Evolutionary conservation across 306 rosid genomes (phyloP).

Genomic region (Acacia melanoxylon): DNA sequence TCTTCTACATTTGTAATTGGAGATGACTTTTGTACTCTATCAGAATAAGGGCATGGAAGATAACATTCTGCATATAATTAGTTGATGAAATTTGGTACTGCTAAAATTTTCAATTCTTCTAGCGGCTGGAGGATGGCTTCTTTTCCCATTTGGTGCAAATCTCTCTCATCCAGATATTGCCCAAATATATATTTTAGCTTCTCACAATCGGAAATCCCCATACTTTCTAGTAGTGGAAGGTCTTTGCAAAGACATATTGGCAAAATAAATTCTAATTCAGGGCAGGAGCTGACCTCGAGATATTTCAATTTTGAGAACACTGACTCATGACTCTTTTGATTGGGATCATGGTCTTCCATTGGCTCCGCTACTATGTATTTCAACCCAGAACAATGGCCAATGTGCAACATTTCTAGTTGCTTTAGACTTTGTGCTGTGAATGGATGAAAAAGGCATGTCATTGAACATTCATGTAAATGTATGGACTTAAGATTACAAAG

Average conservation of each 20-base stretch:
- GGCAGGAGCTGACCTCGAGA: fast-evolving
- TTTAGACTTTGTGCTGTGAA: constrained; percentile 7
- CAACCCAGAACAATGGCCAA: background rate
- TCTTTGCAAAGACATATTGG: background rate
- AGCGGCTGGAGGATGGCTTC: background rate
- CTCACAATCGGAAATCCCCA: background rate
- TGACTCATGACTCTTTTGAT: background rate
- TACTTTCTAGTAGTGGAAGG: background rate
- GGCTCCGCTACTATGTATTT: background rate
- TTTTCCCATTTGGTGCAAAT: background rate
- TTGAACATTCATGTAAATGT: background rate
- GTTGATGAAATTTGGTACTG: background rate
- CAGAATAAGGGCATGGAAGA: background rate
- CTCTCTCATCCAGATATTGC: background rate
- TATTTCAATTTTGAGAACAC: background rate
- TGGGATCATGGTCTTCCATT: background rate
- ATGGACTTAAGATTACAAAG: background rate
- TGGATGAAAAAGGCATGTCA: background rate
- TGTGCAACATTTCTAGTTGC: background rate
- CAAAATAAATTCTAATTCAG: background rate
- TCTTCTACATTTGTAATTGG: background rate
- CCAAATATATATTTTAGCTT: background rate
- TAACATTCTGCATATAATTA: background rate
- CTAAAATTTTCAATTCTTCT: background rate
- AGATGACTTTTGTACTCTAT: background rate